phyloP scores from a whole-genome alignment of 2,329 filamentous ascomycete genomes.

The Remersonia thermophila region DNA sequence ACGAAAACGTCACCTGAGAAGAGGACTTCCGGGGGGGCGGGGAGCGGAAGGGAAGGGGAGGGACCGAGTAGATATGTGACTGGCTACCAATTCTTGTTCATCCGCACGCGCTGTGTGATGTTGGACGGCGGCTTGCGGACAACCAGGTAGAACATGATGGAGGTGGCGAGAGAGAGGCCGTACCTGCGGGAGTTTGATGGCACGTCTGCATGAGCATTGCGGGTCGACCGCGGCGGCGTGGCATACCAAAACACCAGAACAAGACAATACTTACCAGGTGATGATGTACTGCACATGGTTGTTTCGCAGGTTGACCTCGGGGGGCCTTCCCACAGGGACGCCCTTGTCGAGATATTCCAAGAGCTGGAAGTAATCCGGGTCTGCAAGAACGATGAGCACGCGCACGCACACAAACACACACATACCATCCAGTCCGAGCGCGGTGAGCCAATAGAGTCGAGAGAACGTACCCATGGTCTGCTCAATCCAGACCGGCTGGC shows the following conservation, averaged over 20 bases:
- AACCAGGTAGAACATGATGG: constrained; percentile 95
- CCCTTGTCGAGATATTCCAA: constrained; percentile 68
- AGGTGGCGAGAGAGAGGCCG: constrained; percentile 68
- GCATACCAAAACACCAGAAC: constrained; percentile 19
- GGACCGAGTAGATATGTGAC: too few species aligned
- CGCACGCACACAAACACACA: too few species aligned
- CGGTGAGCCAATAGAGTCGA: too few species aligned
- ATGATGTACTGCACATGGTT: constrained; percentile 98
- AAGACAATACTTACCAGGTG: constrained; percentile 96
- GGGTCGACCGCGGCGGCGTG: too few species aligned
- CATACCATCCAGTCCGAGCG: too few species aligned
- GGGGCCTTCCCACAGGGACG: constrained; percentile 74
- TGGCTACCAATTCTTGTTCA: constrained; percentile 60
- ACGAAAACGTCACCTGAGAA: constrained; percentile 30
- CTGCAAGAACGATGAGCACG: constrained; percentile 35
- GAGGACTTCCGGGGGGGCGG: too few species aligned
- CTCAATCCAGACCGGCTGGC: constrained; percentile 88
- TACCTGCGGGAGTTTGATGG: constrained; percentile 48
- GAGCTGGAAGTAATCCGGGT: constrained; percentile 63
- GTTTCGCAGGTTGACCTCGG: constrained; percentile 88
- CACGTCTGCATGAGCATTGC: neutral
- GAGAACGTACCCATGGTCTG: constrained; percentile 68
- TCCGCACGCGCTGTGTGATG: constrained; percentile 58
- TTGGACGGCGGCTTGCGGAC: constrained; percentile 73
- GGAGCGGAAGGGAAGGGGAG: too few species aligned